Base-by-base conservation (phyloP, 345 rosid species). In the Citrus australasica region DNA sequence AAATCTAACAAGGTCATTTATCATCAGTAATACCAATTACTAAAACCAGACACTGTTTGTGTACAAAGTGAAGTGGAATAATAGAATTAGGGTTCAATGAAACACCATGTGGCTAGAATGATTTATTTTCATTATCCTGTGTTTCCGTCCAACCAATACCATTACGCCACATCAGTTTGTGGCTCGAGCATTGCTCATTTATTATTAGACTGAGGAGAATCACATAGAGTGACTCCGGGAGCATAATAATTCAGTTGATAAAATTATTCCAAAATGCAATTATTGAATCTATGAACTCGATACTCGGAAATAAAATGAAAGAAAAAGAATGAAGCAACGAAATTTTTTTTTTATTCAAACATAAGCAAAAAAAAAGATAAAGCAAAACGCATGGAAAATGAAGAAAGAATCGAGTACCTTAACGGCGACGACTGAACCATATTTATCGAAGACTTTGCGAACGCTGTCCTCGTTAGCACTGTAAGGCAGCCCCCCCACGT, bases 401-500 rank as follows among this genome's bases (percentile, higher is more conserved):
- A 24, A 17, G 67, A 24, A 74, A 4, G 21, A 32, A 9, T 6
- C 67, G 9, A 17, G 28, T 5, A 93, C 98, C 95, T 93, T 95
- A 60, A 93, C 89, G 82, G 88, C 86, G 84, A 91, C 79, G 24
- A 95, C 80, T 59, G 91, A 37, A 55, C 98, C 98, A 85, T 92
- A 93, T 46, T 79, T 48, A 79, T 79, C 69, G 90, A 95, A 95
- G 60, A 82, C 82, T 17, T 86, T 86, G 82, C 92, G 95, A 81
- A 93, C 76, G 79, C 87, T 77, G 59, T 89, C 91, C 71, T 95
- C 98, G 53, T 79, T 85, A 81, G 94, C 83, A 78, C 81, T 84
- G 88, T 89, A 92, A 11, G 99, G 92, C 11, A 95, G 91, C 53
- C 97, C 94, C 37, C 98, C 99, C 17, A 95, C 96, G 86, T 95